phyloP scores from a whole-genome alignment of 495 filamentous ascomycete species.

The Penicillium soppii region DNA sequence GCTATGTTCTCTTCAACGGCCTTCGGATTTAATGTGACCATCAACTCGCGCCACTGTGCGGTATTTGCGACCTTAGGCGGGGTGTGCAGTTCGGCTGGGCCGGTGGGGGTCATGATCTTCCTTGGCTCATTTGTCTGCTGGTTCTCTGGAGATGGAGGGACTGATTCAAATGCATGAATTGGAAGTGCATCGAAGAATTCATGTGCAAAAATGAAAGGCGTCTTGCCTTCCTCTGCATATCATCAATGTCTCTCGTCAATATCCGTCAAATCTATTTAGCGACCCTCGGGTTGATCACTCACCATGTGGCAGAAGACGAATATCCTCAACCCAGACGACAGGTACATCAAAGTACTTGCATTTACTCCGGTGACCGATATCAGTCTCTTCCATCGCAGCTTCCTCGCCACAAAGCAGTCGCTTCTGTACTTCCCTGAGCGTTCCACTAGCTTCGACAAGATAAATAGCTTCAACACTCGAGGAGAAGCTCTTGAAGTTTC shows the following conservation, averaged over 20 bases:
- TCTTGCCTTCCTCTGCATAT: conserved; percentile 53
- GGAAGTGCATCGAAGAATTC: conserved; percentile 99
- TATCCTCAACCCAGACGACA: conserved; percentile 89
- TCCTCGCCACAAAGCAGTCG: conserved; percentile 78
- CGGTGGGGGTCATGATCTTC: conserved; percentile 48
- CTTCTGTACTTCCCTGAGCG: conserved; percentile 73
- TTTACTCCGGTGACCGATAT: conserved; percentile 71
- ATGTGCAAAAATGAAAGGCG: conserved; percentile 91
- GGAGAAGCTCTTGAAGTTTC: conserved; percentile 74
- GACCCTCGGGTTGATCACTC: conserved; percentile 16
- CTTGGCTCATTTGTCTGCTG: conserved; percentile 23
- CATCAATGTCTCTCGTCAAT: background rate
- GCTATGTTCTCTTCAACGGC: conserved; percentile 47
- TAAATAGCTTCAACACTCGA: conserved; percentile 81
- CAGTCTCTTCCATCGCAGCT: conserved; percentile 63
- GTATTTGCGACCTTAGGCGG: conserved; percentile 43
- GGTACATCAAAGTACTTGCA: conserved; percentile 72
- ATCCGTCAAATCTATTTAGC: background rate
- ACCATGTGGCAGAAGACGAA: conserved; percentile 76
- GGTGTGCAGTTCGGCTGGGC: conserved; percentile 44
- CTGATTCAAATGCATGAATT: conserved; percentile 88
- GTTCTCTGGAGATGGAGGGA: conserved; percentile 45
- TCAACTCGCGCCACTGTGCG: conserved; percentile 81
- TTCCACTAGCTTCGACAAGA: conserved; percentile 82
- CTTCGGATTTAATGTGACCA: conserved; percentile 67